Evolutionary conservation across 306 rosid genomes (phyloP).

Genomic region (Crataegus laevigata): DNA sequence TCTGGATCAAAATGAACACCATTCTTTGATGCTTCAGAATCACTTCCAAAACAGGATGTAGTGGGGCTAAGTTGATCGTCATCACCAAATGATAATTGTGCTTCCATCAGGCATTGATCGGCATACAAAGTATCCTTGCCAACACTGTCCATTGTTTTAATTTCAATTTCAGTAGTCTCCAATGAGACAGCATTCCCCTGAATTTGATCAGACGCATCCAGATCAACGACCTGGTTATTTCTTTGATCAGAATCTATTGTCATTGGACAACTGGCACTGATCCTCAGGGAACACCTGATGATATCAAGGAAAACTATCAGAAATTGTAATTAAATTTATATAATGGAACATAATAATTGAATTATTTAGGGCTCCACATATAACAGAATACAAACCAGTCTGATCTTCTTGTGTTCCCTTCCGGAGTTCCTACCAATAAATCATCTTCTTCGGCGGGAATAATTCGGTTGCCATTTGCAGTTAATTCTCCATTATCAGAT

Average conservation of each 20-base stretch:
- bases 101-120: conserved; percentile 37
- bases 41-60: conserved; percentile 51
- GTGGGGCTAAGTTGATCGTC: conserved; percentile 42
- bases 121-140: conserved; percentile 20
- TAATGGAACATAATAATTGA: background rate
- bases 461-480: conserved; percentile 18
- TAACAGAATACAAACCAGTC: conserved; percentile 13
- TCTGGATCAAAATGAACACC: conserved; percentile 31
- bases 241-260: conserved; percentile 23
- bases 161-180: conserved; percentile 21
- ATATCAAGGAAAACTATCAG: conserved; percentile 1
- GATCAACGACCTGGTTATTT: conserved; percentile 18
- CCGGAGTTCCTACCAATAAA: conserved; percentile 28
- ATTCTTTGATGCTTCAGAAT: conserved; percentile 39
- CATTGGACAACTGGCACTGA: background rate
- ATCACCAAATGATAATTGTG: conserved; percentile 55
- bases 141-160: conserved; percentile 17
- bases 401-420: conserved; percentile 23
- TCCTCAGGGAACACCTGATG: conserved; percentile 22
- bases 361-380: background rate
- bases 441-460: conserved; percentile 19
- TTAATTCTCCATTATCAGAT: conserved; percentile 27
- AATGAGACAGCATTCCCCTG: conserved; percentile 19
- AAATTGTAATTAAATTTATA: background rate
- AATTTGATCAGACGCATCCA: conserved; percentile 12